Conservation (phyloP, 2,329 filamentous ascomycete genomes). For the Trichophyton benhamiae region DNA sequence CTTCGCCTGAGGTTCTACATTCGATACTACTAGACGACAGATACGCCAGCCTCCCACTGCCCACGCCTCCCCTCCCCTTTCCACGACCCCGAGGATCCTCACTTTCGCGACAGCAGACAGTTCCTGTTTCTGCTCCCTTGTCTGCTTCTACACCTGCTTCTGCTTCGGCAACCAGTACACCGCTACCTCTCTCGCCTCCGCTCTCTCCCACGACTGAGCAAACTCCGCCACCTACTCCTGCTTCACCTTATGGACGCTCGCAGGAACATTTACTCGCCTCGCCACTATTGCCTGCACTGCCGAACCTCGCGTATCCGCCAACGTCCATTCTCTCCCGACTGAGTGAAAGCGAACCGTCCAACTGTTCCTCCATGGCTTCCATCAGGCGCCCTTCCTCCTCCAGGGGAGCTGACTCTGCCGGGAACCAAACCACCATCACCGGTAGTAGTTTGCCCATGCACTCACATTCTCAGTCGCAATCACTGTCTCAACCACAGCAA, state of each 20-base stretch:
- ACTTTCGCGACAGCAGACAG: background rate
- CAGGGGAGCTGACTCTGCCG: background rate
- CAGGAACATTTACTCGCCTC: background rate
- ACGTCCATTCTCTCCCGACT: background rate
- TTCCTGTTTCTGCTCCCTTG: too few species aligned
- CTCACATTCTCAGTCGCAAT: background rate
- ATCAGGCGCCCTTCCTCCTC: constrained; percentile 4
- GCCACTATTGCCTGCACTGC: background rate
- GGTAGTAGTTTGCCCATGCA: background rate
- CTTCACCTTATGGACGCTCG: constrained; percentile 4
- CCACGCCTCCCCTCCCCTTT: background rate
- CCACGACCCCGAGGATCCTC: background rate
- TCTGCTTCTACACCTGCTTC: too few species aligned
- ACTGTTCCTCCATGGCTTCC: background rate
- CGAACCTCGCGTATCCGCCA: constrained; percentile 2
- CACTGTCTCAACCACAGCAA: background rate
- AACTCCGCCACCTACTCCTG: background rate
- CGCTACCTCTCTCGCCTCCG: background rate
- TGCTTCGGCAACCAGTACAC: background rate
- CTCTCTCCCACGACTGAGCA: background rate
- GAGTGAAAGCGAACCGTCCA: background rate
- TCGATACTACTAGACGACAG: background rate
- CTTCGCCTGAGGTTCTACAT: background rate
- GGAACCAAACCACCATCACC: background rate
- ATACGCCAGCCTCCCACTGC: background rate